phyloP scores from a whole-genome alignment of 2,329 filamentous ascomycete genomes.

The Hymenoscyphus occultus region DNA sequence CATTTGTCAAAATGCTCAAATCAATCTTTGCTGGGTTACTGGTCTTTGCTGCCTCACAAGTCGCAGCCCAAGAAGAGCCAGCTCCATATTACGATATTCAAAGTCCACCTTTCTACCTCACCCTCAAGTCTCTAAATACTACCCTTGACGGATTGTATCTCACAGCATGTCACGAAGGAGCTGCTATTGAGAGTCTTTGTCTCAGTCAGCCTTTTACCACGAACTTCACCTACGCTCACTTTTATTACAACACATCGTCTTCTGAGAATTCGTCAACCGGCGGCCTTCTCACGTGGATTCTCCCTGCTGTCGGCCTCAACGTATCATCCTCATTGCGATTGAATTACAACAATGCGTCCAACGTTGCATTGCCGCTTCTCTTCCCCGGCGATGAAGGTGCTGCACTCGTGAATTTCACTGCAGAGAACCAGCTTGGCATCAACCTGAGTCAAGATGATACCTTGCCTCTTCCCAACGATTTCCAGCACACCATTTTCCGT shows the following conservation, averaged over 20 bases:
- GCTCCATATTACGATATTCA: constrained; percentile 32
- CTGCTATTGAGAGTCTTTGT: constrained; percentile 47
- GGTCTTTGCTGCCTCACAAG: constrained; percentile 21
- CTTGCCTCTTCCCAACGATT: constrained; percentile 34
- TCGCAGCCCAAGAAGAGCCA: constrained; percentile 25
- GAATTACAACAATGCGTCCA: constrained; percentile 38
- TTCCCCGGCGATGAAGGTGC: constrained; percentile 24
- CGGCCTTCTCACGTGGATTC: constrained; percentile 28
- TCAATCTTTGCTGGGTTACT: constrained; percentile 24
- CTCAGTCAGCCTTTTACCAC: constrained; percentile 25
- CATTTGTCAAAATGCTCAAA: constrained; percentile 23
- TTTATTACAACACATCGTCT: constrained; percentile 34
- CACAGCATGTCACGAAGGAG: constrained; percentile 46
- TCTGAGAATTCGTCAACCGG: constrained; percentile 11
- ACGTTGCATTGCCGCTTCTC: constrained; percentile 44
- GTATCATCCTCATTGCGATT: constrained; percentile 39
- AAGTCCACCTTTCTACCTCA: constrained; percentile 44
- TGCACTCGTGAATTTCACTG: constrained; percentile 41
- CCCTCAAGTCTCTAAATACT: constrained; percentile 39
- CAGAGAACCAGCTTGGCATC: constrained; percentile 39
- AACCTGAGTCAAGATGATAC: constrained; percentile 41
- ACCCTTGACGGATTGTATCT: constrained; percentile 41
- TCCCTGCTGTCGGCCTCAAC: constrained; percentile 30
- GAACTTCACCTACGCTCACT: constrained; percentile 20
- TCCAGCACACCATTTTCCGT: constrained; percentile 31